These are phyloP conservation scores for Hemisphaericaspora lyxosophila DNA, from an alignment of 1,139 yeast species.

Conservation along the genomic window DNA sequence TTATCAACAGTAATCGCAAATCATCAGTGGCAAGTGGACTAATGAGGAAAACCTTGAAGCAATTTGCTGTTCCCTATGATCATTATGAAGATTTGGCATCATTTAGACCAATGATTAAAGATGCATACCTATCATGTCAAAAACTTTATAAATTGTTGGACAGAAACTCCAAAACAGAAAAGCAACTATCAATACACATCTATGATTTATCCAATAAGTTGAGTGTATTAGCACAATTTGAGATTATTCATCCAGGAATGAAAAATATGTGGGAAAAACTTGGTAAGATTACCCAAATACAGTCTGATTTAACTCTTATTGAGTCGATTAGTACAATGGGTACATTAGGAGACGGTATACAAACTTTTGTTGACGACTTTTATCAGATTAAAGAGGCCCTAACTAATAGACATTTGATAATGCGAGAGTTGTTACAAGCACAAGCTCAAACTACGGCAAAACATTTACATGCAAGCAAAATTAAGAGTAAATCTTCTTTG, in stretches of 20 bases:
- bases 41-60: constrained; percentile 85
- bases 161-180: constrained; percentile 53
- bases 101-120: constrained; percentile 82
- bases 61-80: constrained; percentile 88
- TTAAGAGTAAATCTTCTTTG: constrained; percentile 71
- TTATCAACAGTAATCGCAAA: constrained; percentile 55
- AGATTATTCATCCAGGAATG: constrained; percentile 63
- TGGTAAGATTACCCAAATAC: constrained; percentile 63
- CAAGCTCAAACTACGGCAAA: constrained; percentile 70
- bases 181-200: constrained; percentile 55
- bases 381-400: constrained; percentile 89
- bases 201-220: constrained; percentile 67
- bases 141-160: constrained; percentile 59
- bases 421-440: constrained; percentile 84
- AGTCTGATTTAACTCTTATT: constrained; percentile 75
- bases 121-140: constrained; percentile 62
- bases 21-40: constrained; percentile 76
- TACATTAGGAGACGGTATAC: constrained; percentile 73
- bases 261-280: constrained; percentile 79
- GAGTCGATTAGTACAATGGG: constrained; percentile 77
- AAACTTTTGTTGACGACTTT: constrained; percentile 66
- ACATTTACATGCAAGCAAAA: constrained; percentile 71
- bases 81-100: constrained; percentile 77
- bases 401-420: constrained; percentile 86
- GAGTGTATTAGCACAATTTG: constrained; percentile 48